Conservation (phyloP, 805 yeast species). For the Ogataea paraovalis region DNA sequence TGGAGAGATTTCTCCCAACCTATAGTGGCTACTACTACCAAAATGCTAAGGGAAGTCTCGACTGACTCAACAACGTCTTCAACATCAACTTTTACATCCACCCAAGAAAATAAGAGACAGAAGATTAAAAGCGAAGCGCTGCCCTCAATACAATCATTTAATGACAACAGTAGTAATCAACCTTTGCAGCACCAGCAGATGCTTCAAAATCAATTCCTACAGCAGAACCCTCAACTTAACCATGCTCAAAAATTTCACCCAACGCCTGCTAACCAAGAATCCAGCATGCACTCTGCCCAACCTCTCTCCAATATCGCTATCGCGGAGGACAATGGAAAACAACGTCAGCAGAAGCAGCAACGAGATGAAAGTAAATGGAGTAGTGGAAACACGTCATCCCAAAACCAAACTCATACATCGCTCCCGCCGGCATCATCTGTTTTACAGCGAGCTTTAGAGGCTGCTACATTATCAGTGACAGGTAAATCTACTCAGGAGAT, state of each 20-base stretch:
- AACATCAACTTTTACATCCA: neutral
- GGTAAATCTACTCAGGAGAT: constrained; percentile 51
- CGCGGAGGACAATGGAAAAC: neutral
- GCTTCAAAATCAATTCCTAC: neutral
- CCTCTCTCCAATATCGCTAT: neutral
- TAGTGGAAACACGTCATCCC: neutral
- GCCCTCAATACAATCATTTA: neutral
- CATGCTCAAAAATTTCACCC: constrained; percentile 1
- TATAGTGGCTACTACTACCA: constrained; percentile 9
- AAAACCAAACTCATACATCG: neutral
- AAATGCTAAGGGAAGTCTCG: constrained; percentile 24
- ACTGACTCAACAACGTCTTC: constrained; percentile 3
- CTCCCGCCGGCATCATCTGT: constrained; percentile 2
- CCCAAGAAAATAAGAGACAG: neutral
- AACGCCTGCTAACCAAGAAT: neutral
- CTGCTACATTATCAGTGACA: constrained; percentile 52
- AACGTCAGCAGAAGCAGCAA: neutral
- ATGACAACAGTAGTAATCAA: neutral
- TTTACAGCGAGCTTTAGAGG: constrained; percentile 46
- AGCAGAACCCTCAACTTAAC: constrained; percentile 1
- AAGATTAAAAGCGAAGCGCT: neutral
- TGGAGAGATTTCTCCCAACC: constrained; percentile 55
- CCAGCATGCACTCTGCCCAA: neutral
- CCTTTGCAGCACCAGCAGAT: neutral
- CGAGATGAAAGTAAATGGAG: neutral